phyloP scores from a whole-genome alignment of 2,329 filamentous ascomycete genomes.

The Didymella keratinophila region DNA sequence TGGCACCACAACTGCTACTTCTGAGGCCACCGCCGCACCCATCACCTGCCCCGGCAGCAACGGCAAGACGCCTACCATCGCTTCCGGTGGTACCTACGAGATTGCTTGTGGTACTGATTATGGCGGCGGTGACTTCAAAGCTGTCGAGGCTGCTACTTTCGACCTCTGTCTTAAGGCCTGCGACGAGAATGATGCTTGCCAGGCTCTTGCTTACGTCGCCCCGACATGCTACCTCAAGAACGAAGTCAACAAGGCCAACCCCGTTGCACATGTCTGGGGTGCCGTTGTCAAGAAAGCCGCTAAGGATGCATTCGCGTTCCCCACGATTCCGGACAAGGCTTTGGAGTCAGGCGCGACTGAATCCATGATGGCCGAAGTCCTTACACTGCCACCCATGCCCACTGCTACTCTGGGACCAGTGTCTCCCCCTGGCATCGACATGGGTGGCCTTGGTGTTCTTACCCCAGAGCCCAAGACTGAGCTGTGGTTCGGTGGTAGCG shows the following conservation, averaged over 20 bases:
- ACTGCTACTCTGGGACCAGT: constrained; percentile 14
- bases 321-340: constrained; percentile 3
- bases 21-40: background rate
- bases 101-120: constrained; percentile 17
- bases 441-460: constrained; percentile 18
- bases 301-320: constrained; percentile 12
- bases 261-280: constrained; percentile 11
- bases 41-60: constrained; percentile 16
- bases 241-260: constrained; percentile 10
- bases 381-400: constrained; percentile 16
- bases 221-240: constrained; percentile 17
- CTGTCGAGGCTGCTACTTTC: constrained; percentile 12
- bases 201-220: constrained; percentile 14
- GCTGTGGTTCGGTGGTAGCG: constrained; percentile 15
- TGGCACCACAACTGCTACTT: background rate
- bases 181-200: constrained; percentile 16
- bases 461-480: constrained; percentile 8
- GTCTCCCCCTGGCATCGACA: constrained; percentile 14
- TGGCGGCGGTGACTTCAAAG: constrained; percentile 14
- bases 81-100: constrained; percentile 18
- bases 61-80: constrained; percentile 10
- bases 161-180: constrained; percentile 17
- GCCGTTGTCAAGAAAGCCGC: constrained; percentile 15
- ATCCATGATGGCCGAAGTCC: constrained; percentile 14
- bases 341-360: constrained; percentile 11